These are phyloP conservation scores for Saksenaea oblongispora DNA, from an alignment of 371 early-diverging fungal species.

Conservation along the genomic window DNA sequence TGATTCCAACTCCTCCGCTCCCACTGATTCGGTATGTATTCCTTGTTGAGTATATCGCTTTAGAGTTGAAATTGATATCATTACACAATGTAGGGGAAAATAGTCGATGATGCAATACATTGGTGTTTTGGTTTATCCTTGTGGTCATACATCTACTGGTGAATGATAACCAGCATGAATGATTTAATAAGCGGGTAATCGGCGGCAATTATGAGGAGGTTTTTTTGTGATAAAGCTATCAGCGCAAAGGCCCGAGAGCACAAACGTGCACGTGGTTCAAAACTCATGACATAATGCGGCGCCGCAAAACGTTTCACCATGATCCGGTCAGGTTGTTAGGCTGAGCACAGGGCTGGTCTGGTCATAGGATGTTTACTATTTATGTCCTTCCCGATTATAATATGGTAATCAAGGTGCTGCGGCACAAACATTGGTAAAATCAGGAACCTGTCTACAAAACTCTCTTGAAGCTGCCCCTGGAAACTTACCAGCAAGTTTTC, in stretches of 20 bases:
- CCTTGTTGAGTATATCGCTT: too few species aligned
- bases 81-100: too few species aligned
- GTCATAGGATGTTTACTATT: neutral
- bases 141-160: neutral
- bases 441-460: neutral
- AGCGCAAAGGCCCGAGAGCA: neutral
- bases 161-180: neutral
- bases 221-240: neutral
- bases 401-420: neutral
- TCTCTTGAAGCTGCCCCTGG: neutral
- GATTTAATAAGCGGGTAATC: neutral
- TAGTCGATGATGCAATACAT: too few species aligned
- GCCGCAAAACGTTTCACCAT: slow-evolving; percentile 2
- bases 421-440: neutral
- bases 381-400: neutral
- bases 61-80: too few species aligned
- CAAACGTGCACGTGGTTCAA: neutral
- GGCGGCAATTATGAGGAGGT: neutral
- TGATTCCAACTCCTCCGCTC: too few species aligned
- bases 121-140: too few species aligned
- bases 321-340: neutral
- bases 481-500: neutral
- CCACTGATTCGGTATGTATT: too few species aligned
- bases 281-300: neutral
- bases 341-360: neutral